A percentile compares a stretch with the other conserved stretches of the same genome.
phyloP scores from a whole-genome alignment of 2,329 filamentous ascomycete genomes.

The Corinectria fuckeliana region DNA sequence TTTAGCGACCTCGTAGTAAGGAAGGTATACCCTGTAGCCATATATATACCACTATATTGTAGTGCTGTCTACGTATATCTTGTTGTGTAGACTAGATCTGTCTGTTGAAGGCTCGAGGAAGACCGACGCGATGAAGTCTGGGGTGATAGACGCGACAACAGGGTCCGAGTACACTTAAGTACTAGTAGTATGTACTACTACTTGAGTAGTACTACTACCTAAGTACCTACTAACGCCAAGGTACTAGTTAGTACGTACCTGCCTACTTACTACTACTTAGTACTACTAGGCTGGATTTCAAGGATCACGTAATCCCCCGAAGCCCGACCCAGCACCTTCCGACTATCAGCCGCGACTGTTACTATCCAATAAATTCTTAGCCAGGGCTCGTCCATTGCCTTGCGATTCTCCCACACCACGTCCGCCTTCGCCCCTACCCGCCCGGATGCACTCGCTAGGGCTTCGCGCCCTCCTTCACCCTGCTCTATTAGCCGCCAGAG shows the following conservation, averaged over 20 bases:
- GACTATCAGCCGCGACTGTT: slow-evolving; percentile 7
- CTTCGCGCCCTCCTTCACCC: slow-evolving; percentile 39
- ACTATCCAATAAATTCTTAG: slow-evolving; percentile 23
- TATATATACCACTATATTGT: not conserved
- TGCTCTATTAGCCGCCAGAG: slow-evolving; percentile 36
- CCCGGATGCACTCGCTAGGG: slow-evolving; percentile 42
- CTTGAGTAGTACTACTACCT: too few relatives aligned
- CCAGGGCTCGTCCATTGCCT: slow-evolving; percentile 26
- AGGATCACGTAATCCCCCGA: slow-evolving; percentile 25
- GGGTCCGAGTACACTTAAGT: too few relatives aligned
- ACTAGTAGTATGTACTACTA: too few relatives aligned
- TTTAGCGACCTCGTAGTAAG: not conserved
- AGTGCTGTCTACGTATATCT: not conserved
- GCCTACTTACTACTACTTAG: too few relatives aligned
- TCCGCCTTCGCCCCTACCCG: slow-evolving; percentile 24
- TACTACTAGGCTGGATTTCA: too few relatives aligned
- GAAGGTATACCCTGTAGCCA: not conserved
- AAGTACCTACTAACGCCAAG: too few relatives aligned
- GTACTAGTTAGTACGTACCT: too few relatives aligned
- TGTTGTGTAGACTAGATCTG: too few relatives aligned
- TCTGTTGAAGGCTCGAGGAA: not conserved
- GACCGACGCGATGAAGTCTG: too few relatives aligned
- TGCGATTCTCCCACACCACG: slow-evolving; percentile 10
- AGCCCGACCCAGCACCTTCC: slow-evolving; percentile 3
- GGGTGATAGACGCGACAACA: too few relatives aligned